phyloP scores from a whole-genome alignment of 1,284 basidiomycete genomes.

The Wolfiporia cocos region DNA sequence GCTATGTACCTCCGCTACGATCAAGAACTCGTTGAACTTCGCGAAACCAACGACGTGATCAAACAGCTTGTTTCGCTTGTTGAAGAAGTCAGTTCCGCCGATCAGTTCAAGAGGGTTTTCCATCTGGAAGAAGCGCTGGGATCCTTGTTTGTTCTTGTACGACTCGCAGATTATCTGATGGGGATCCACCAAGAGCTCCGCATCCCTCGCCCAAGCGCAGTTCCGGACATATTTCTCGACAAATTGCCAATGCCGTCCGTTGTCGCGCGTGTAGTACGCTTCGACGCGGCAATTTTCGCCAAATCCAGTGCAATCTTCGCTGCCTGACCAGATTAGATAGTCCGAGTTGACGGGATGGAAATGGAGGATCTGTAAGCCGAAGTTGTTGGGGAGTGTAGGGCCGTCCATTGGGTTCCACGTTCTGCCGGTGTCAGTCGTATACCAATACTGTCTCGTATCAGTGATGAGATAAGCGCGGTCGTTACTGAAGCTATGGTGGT shows the following conservation, averaged over 20 bases:
- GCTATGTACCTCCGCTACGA: slow-evolving; percentile 83
- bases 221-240: slow-evolving; percentile 87
- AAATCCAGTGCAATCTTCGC: slow-evolving; percentile 52
- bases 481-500: slow-evolving; percentile 74
- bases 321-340: slow-evolving; percentile 87
- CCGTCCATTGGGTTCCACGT: slow-evolving; percentile 62
- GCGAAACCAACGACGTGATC: slow-evolving; percentile 90
- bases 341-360: slow-evolving; percentile 86
- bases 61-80: slow-evolving; percentile 72
- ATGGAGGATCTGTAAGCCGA: slow-evolving; percentile 72
- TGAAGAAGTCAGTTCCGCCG: slow-evolving; percentile 74
- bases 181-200: slow-evolving; percentile 73
- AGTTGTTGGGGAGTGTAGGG: slow-evolving; percentile 73
- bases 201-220: slow-evolving; percentile 90
- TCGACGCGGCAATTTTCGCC: slow-evolving; percentile 59
- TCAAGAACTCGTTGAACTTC: slow-evolving; percentile 93
- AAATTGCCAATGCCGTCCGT: slow-evolving; percentile 74
- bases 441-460: slow-evolving; percentile 55
- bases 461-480: slow-evolving; percentile 93
- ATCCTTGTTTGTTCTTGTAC: slow-evolving; percentile 78
- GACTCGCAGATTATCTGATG: slow-evolving; percentile 91
- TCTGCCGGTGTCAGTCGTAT: slow-evolving; percentile 80
- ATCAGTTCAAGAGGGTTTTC: slow-evolving; percentile 78
- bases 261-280: slow-evolving; percentile 69
- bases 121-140: slow-evolving; percentile 54